A percentile compares a stretch with the other conserved stretches of the same genome.
Evolutionary conservation across 1,284 basidiomycete genomes (phyloP).

Genomic region (Earliella scabrosa): DNA sequence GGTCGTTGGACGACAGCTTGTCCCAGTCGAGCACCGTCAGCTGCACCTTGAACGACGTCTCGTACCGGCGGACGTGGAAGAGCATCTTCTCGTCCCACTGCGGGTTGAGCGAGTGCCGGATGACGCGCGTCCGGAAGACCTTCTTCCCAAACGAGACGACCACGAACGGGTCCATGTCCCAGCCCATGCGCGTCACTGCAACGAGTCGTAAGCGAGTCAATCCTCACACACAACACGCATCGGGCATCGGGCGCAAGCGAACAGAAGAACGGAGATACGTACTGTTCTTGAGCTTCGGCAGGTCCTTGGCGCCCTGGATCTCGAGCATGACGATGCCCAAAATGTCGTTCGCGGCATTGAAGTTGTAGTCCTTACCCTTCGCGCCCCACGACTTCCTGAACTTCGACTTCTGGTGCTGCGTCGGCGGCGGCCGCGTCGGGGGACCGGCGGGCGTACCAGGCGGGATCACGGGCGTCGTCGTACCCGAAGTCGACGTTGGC

Average conservation of each 20-base stretch:
- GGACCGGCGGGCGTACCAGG: slow-evolving; percentile 1
- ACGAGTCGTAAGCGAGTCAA: neutral
- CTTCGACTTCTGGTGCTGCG: slow-evolving; percentile 24
- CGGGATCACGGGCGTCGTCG: slow-evolving; percentile 14
- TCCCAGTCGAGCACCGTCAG: slow-evolving; percentile 94
- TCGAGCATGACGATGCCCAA: slow-evolving; percentile 91
- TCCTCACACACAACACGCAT: neutral
- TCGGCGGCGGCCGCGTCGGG: slow-evolving; percentile 3
- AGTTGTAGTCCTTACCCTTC: slow-evolving; percentile 60
- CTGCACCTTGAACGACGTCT: slow-evolving; percentile 78
- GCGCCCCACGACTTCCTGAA: slow-evolving; percentile 37
- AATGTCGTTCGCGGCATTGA: slow-evolving; percentile 77
- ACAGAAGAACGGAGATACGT: slow-evolving; percentile 36
- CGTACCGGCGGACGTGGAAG: slow-evolving; percentile 92
- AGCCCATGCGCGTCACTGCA: slow-evolving; percentile 81
- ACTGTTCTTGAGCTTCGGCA: slow-evolving; percentile 91
- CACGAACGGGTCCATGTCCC: slow-evolving; percentile 98
- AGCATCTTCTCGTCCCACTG: slow-evolving; percentile 95
- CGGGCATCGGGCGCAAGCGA: too few relatives aligned
- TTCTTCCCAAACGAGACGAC: slow-evolving; percentile 97
- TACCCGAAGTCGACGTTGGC: slow-evolving; percentile 14
- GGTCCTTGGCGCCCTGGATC: slow-evolving; percentile 74
- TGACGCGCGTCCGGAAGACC: slow-evolving; percentile 92
- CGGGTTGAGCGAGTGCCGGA: slow-evolving; percentile 89
- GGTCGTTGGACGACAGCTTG: slow-evolving; percentile 88